Base-by-base conservation (phyloP, 768 basidiomycete species). In the Mycena latifolia region DNA sequence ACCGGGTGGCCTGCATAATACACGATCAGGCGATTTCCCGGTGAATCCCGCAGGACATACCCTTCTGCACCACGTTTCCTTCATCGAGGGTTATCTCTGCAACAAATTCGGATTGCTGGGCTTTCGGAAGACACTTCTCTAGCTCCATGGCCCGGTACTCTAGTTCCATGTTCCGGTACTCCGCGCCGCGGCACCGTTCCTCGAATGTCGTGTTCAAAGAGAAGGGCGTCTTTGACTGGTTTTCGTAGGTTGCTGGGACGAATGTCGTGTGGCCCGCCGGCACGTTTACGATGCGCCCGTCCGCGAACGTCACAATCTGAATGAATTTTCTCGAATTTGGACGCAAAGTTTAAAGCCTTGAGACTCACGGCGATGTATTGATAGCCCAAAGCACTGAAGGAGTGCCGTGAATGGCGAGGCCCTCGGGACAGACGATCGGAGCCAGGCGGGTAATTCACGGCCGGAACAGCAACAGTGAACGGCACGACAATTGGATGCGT, bases 401-500 rank as follows among this genome's bases (percentile, higher is more conserved):
- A 17, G 46, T 47, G 46, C 24, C 46, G 46, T 17, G 46, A 47
- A 47, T 12, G 22, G 46, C 12, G 18, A 11, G 11, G 24, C 14
- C 5, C 24, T 47, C 25, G 28, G 29, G 29, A 51, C 15, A n/a
- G n/a, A n/a, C 22, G 5, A 17, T 8, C 17, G 47, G 9, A 5
- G 15, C 61, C 4, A 54, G 37, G 55, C n/a, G 61, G 61, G 18
- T 64, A 57, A 27, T 64, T 57, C n/a, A 64, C 63, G 35, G 47
- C 48, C 10, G 63, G 63, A 14, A 47, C 46, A 25, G 24, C 46
- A 11, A 47, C 46, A 17, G 46, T 47, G 12, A 47, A 47, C 15
- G 63, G 55, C 15, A 39, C 31, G 17, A 64, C 39, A 5, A 37
- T 45, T 2, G 63, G 47, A 17, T 51, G 25, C 2, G 63, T 45